phyloP scores from a whole-genome alignment of 1,284 basidiomycete species.

The Ustilago nuda region DNA sequence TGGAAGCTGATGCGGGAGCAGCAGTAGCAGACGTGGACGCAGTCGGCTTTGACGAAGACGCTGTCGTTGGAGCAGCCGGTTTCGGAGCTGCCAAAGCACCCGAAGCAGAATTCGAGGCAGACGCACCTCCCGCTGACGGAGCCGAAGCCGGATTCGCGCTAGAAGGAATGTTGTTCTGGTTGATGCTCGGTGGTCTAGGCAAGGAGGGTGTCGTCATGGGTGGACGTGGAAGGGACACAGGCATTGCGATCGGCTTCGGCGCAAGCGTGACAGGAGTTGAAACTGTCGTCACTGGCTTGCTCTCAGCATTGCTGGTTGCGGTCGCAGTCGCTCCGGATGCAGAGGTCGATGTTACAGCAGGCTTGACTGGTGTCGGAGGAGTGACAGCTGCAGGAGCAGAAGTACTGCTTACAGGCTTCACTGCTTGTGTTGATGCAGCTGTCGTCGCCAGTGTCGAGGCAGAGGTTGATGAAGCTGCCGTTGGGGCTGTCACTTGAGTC shows the following conservation, averaged over 20 bases:
- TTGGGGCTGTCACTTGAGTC: constrained; percentile 1
- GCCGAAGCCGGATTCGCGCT: constrained; percentile 11
- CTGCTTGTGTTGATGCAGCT: constrained; percentile 7
- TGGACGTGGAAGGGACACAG: constrained; percentile 41
- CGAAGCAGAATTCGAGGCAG: not conserved
- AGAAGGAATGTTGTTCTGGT: constrained; percentile 31
- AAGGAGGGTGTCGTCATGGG: constrained; percentile 38
- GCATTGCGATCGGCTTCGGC: constrained; percentile 28
- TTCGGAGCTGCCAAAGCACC: constrained; percentile 11
- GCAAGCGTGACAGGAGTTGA: constrained; percentile 15
- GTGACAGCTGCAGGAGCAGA: not conserved
- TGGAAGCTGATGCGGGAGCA: constrained; percentile 6
- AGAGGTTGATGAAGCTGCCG: not conserved
- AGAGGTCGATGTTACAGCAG: constrained; percentile 8
- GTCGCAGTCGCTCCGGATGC: constrained; percentile 7
- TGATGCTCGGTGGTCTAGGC: constrained; percentile 45
- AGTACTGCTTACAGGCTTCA: not conserved
- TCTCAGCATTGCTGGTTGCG: constrained; percentile 6
- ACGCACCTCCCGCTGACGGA: not conserved
- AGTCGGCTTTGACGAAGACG: constrained; percentile 10
- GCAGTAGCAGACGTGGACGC: constrained; percentile 4
- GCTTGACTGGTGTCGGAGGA: constrained; percentile 6
- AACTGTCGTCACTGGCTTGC: constrained; percentile 12
- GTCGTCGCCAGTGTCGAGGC: constrained; percentile 4
- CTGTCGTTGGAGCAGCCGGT: not conserved